Base-by-base conservation (phyloP, 2,329 filamentous ascomycete genomes). In the Cytospora chrysosperma region DNA sequence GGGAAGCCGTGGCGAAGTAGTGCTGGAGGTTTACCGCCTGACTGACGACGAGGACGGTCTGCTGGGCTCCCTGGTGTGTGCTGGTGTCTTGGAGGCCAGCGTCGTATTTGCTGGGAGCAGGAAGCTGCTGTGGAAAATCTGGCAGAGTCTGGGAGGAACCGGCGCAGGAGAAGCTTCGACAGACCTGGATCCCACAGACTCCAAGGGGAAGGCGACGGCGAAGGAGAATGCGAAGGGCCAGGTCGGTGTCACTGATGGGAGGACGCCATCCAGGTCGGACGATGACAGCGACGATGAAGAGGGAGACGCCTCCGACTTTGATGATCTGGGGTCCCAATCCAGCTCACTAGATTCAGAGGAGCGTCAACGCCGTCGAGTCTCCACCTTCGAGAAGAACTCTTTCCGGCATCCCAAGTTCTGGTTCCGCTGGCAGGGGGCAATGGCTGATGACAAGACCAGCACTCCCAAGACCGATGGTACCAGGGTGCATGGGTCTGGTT, bases 341-440 rank as follows among this genome's bases (percentile, higher is more conserved):
- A 61, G 58, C 37, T 61, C 58, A 4, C 40, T 55, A 19, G 58
- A 59, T 40, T 64, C 62, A 10, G 62, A 65, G 17, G 62, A 61
- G 28, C 60, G 62, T 15, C 64, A 63, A 32, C 63, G 59, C 40
- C 65, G 63, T 17, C 66, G 68, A 9, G 65, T 62, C 34, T 59
- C 63, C 13, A 62, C 66, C n/a, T 71, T 69, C 49, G 68, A 69
- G 27, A 69, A 70, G 64, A 70, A 69, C 59, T 68, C 67, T 26
- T 70, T 70, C 63, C 64, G 67, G 8, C 65, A 67, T 34, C 68
- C 70, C 51, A 71, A 72, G 59, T 70, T 70, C 56, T 70, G 70
- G 67, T 57, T 69, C 5, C 61, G 63, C 54, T 70, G 67, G 66
- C 67, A 68, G 19, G 65, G 68, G 3, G 28, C 28, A 15, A 9